Evolutionary conservation across 1,284 basidiomycete species (phyloP).

Genomic region (Moniliella sp.): DNA sequence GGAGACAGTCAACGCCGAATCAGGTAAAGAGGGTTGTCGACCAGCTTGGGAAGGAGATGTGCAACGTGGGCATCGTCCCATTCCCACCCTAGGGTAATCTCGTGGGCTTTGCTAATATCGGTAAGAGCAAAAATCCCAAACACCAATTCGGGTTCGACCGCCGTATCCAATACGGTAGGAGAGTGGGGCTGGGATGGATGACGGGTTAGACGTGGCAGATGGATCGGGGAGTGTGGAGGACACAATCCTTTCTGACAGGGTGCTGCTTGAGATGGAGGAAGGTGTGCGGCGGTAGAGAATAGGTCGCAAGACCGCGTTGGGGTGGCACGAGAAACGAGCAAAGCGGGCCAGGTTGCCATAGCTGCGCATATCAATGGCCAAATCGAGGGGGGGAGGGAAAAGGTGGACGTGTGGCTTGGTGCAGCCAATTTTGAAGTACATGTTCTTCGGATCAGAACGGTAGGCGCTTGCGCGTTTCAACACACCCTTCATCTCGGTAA

Average conservation of each 20-base stretch:
- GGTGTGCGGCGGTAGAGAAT: constrained; percentile 47
- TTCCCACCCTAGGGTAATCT: constrained; percentile 78
- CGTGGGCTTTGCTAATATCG: constrained; percentile 57
- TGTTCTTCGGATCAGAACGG: constrained; percentile 39
- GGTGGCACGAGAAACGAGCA: constrained; percentile 61
- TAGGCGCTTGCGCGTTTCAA: constrained; percentile 31
- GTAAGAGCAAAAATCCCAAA: constrained; percentile 66
- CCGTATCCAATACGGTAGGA: too few species aligned
- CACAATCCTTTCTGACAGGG: too few species aligned
- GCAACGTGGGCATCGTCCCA: constrained; percentile 83
- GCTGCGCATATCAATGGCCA: constrained; percentile 61
- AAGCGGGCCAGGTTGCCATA: constrained; percentile 59
- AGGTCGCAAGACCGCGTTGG: constrained; percentile 69
- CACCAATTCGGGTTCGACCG: constrained; percentile 41
- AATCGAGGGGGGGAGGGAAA: constrained; percentile 54
- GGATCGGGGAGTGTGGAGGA: too few species aligned
- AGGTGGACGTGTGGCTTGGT: constrained; percentile 53
- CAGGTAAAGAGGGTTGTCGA: constrained; percentile 41
- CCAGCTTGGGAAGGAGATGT: constrained; percentile 55
- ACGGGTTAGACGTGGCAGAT: too few species aligned
- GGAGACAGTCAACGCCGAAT: too few species aligned
- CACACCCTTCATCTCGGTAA: constrained; percentile 32
- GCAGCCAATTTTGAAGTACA: constrained; percentile 39
- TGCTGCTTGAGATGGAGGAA: too few species aligned
- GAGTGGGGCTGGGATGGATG: too few species aligned